Conservation (phyloP, 2,329 filamentous ascomycete species). For the Thermothelomyces thermophilus region DNA sequence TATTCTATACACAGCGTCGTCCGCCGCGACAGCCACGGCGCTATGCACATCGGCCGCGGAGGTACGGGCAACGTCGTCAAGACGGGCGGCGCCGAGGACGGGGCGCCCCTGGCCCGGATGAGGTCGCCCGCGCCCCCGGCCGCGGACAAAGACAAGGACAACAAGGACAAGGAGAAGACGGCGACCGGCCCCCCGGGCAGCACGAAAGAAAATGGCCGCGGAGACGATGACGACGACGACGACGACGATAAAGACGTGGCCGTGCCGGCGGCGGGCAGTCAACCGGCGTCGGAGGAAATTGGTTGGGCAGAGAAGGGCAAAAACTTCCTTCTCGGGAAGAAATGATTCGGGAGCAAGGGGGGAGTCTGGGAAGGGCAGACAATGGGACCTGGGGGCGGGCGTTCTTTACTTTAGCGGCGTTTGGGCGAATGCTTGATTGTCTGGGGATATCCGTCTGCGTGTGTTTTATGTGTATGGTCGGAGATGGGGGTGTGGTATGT, state of each 20-base stretch:
- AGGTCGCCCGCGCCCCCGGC: no score
- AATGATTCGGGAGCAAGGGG: conserved; percentile 6
- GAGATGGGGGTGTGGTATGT: not conserved
- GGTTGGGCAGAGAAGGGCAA: conserved; percentile 25
- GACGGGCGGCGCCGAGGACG: not conserved
- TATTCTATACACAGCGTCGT: conserved; percentile 37
- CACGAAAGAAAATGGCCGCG: not conserved
- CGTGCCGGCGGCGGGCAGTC: conserved; percentile 5
- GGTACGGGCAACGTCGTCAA: conserved; percentile 66
- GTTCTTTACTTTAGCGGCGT: no score
- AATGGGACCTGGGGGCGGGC: no score
- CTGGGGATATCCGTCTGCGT: not conserved
- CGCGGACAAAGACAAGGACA: conserved; percentile 18
- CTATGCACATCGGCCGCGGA: conserved; percentile 64
- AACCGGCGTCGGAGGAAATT: conserved; percentile 7
- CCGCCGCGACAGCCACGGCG: conserved; percentile 51
- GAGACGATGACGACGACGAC: not conserved
- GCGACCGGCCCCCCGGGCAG: no score
- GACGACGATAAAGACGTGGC: not conserved
- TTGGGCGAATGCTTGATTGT: no score
- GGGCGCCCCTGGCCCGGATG: not conserved
- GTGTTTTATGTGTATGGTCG: not conserved
- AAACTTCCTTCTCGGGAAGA: conserved; percentile 25
- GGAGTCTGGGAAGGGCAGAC: no score
- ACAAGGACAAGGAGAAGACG: no score